Percentiles rank a stretch among this genome's conserved stretches.
phyloP scores from a whole-genome alignment of 257 asterid genomes.

The Solanum tarapatanum region DNA sequence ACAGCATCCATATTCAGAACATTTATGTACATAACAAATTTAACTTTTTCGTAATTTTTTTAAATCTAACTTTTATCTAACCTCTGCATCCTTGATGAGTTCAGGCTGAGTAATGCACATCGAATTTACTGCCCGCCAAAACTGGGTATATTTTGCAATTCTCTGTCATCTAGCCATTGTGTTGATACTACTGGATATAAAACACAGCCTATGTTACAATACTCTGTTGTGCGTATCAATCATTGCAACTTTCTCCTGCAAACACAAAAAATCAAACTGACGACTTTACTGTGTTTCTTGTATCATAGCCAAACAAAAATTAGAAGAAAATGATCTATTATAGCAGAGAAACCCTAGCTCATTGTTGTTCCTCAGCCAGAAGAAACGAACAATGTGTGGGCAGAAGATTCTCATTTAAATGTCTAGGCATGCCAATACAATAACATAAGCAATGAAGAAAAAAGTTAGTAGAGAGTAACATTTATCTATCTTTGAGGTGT shows the following conservation, averaged over 20 bases:
- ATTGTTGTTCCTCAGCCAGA: background rate
- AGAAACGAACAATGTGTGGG: background rate
- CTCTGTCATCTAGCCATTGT: background rate
- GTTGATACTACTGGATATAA: background rate
- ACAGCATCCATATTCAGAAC: background rate
- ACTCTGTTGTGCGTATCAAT: constrained; percentile 34
- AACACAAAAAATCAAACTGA: background rate
- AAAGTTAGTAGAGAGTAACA: background rate
- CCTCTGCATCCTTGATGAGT: background rate
- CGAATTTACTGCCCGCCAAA: constrained; percentile 6
- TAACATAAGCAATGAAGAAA: background rate
- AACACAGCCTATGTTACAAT: background rate
- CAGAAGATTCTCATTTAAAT: background rate
- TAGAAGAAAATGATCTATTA: background rate
- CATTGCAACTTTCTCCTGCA: constrained; percentile 65
- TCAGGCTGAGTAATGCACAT: background rate
- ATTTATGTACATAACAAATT: background rate
- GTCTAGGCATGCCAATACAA: background rate
- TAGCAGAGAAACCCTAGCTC: background rate
- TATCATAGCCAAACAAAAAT: background rate
- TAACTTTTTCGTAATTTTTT: background rate
- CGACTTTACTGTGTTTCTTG: background rate
- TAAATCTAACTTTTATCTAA: background rate
- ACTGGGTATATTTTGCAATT: constrained; percentile 3
- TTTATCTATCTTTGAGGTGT: background rate